Percentiles rank a stretch among this genome's conserved stretches.
These are phyloP conservation scores for Penicillium frequentans DNA, from an alignment of 2,329 filamentous ascomycete genomes.

Conservation along the genomic window DNA sequence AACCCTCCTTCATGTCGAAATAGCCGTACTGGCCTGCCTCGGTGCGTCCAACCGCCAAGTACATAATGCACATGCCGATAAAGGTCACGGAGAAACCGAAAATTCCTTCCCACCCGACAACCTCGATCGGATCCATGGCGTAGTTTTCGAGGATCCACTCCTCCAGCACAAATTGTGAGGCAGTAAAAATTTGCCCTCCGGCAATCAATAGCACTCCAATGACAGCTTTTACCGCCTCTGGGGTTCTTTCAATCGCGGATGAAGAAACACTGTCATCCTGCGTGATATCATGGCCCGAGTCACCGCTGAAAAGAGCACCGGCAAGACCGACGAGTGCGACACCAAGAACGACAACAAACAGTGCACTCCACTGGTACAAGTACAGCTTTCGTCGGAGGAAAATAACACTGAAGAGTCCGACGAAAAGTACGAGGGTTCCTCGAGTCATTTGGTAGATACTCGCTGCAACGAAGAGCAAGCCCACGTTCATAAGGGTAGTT, in stretches of 20 bases:
- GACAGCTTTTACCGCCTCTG: slow-evolving; percentile 66
- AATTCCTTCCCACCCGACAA: slow-evolving; percentile 94
- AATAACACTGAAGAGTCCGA: slow-evolving; percentile 89
- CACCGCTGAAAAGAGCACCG: slow-evolving; percentile 73
- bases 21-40: slow-evolving; percentile 74
- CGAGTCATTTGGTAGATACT: slow-evolving; percentile 99
- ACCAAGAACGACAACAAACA: slow-evolving; percentile 82
- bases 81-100: slow-evolving; percentile 85
- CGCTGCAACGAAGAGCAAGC: slow-evolving; percentile 87
- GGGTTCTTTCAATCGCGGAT: slow-evolving; percentile 44
- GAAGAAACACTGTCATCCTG: slow-evolving; percentile 29
- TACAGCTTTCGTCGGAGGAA: slow-evolving; percentile 79
- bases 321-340: slow-evolving; percentile 89
- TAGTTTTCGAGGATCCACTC: slow-evolving; percentile 86
- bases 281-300: slow-evolving; percentile 38
- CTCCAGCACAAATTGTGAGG: slow-evolving; percentile 92
- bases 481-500: slow-evolving; percentile 96
- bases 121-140: slow-evolving; percentile 78
- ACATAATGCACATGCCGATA: slow-evolving; percentile 75
- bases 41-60: slow-evolving; percentile 74
- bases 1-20: slow-evolving; percentile 86
- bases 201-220: slow-evolving; percentile 89
- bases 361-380: slow-evolving; percentile 88
- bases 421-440: slow-evolving; percentile 90
- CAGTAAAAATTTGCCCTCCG: slow-evolving; percentile 93